Conservation (phyloP, 768 basidiomycete species). For the Leccinum longicurvipes region DNA sequence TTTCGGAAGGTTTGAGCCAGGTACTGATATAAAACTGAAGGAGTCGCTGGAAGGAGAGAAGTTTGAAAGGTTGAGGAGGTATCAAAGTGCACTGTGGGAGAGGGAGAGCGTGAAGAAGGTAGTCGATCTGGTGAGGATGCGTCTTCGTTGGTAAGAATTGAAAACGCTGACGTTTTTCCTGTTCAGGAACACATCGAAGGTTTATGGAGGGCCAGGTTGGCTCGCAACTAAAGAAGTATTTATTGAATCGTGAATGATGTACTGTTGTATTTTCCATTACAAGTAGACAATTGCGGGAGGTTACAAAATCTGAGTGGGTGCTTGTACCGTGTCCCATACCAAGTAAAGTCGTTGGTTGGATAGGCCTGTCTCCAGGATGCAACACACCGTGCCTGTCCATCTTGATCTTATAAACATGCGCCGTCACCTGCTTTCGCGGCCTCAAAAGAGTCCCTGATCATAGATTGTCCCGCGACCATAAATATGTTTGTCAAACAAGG, state of each 20-base stretch:
- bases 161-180: not conserved
- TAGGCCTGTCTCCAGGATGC: too few relatives aligned
- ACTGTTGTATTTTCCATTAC: not conserved
- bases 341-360: too few relatives aligned
- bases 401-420: too few relatives aligned
- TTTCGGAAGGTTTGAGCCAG: conserved; percentile 45
- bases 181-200: conserved; percentile 5
- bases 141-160: not conserved
- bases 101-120: conserved; percentile 27
- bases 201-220: not conserved
- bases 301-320: too few relatives aligned
- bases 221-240: not conserved
- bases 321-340: too few relatives aligned
- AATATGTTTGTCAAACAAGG: too few relatives aligned
- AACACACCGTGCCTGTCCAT: too few relatives aligned
- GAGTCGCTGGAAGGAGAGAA: conserved; percentile 41
- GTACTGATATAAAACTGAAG: conserved; percentile 42
- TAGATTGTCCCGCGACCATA: too few relatives aligned
- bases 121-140: conserved; percentile 4
- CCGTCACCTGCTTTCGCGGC: too few relatives aligned
- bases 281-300: not conserved
- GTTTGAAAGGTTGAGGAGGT: conserved; percentile 47
- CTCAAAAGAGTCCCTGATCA: too few relatives aligned
- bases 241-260: not conserved
- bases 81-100: conserved; percentile 42